Percentiles rank a stretch among this genome's conserved stretches.
These are phyloP conservation scores for Peltaster fructicola DNA, from an alignment of 2,329 filamentous ascomycete species.

Conservation along the genomic window DNA sequence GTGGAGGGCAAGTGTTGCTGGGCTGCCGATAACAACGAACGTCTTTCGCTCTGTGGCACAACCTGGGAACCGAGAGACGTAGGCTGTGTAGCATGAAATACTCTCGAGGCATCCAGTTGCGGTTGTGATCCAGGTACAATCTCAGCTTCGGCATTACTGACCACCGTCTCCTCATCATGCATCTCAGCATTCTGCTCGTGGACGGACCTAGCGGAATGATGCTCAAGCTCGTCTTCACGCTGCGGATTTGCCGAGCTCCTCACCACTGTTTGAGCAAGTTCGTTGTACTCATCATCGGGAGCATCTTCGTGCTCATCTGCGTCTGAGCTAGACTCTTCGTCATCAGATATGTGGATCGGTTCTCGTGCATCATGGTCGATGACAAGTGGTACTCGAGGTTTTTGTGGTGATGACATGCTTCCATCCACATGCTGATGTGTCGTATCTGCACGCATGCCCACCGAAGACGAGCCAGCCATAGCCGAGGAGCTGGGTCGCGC, in stretches of 20 bases:
- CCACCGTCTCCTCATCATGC: neutral
- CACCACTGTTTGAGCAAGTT: slow-evolving; percentile 17
- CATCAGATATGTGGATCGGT: slow-evolving; percentile 10
- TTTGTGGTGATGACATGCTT: slow-evolving; percentile 3
- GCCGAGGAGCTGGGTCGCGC: slow-evolving; percentile 6
- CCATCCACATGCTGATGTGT: slow-evolving; percentile 15
- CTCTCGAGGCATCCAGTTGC: neutral
- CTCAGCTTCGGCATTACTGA: neutral
- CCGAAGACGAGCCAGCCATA: slow-evolving; percentile 4
- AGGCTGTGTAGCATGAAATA: slow-evolving; percentile 17
- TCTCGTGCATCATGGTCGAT: slow-evolving; percentile 4
- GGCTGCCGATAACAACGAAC: slow-evolving; percentile 14
- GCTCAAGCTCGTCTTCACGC: slow-evolving; percentile 6
- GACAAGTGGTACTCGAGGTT: too few species aligned
- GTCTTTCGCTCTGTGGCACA: slow-evolving; percentile 13
- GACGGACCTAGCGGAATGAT: neutral
- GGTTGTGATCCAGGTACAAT: neutral
- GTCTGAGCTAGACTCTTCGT: slow-evolving; percentile 6
- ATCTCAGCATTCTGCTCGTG: slow-evolving; percentile 1
- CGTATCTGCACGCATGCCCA: slow-evolving; percentile 6
- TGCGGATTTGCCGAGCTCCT: slow-evolving; percentile 13
- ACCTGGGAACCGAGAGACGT: slow-evolving; percentile 31
- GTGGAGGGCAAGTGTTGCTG: slow-evolving; percentile 15
- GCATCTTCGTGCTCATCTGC: slow-evolving; percentile 6
- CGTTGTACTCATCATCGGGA: slow-evolving; percentile 20